Conservation (phyloP, 1,284 basidiomycete species). For the Apiotrichum porosum region DNA sequence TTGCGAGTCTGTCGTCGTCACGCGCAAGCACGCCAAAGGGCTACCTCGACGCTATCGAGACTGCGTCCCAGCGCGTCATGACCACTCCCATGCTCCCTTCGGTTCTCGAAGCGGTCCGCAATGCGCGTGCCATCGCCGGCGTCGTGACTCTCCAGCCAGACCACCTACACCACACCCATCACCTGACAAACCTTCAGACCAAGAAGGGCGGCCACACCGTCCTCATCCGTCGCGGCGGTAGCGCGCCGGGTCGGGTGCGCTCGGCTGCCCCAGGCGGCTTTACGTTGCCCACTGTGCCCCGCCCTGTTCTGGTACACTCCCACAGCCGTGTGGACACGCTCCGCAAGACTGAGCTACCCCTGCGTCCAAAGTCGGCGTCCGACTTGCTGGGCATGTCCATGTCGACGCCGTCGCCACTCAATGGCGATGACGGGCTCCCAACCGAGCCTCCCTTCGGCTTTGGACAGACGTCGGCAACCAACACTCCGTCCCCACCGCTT, state of each 20-base stretch:
- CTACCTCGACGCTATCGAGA: too few species aligned
- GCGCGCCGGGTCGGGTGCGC: slow-evolving; percentile 24
- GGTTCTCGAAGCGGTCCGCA: slow-evolving; percentile 58
- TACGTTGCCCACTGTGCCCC: slow-evolving; percentile 27
- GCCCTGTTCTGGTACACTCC: slow-evolving; percentile 13
- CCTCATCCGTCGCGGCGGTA: slow-evolving; percentile 22
- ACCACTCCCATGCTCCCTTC: slow-evolving; percentile 59
- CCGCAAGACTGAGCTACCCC: slow-evolving; percentile 6
- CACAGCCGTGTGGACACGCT: slow-evolving; percentile 29
- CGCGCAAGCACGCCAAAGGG: too few species aligned
- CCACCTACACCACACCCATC: neutral
- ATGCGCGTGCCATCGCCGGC: slow-evolving; percentile 43
- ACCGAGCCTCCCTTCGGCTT: neutral
- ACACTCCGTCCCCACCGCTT: neutral
- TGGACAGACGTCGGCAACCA: too few species aligned
- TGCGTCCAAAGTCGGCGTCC: slow-evolving; percentile 43
- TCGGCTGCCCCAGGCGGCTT: slow-evolving; percentile 8
- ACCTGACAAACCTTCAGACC: neutral
- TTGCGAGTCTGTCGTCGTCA: neutral
- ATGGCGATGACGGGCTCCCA: neutral
- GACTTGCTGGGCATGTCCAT: slow-evolving; percentile 38
- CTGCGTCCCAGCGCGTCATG: slow-evolving; percentile 50
- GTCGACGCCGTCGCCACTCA: neutral
- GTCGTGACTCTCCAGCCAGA: neutral
- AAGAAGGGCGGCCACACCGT: neutral